Base-by-base conservation (phyloP, 139 green algal species). In the Nannochloris sp. region DNA sequence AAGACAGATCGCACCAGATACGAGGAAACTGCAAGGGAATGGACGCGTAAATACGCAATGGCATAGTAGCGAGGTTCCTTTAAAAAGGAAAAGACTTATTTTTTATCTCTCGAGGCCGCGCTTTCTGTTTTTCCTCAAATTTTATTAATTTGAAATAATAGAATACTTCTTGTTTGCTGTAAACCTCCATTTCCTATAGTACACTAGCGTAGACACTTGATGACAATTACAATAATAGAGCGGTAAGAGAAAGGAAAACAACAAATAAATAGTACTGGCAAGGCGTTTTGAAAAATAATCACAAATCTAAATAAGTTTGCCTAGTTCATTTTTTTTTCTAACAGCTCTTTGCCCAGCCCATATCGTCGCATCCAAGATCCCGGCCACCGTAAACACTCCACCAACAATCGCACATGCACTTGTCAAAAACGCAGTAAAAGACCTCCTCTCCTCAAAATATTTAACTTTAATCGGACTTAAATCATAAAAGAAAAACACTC, bases 401-500 rank as follows among this genome's bases (percentile, higher is more conserved):
- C 94, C 94, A 23, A 99, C 79, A 42, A 99, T 98, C 42, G 94
- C 94, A 61, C 89, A 97, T 3, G 95, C 83, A 24, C 72, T 88
- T 27, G 94, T 97, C 3, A 98, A 45, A 61, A 98, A 99, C 47
- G 91, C 73, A 30, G 95, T 60, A 66, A 98, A 95, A 7, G 82
- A 90, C 7, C 75, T 74, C 8, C 71, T 68, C 34, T 83, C 36
- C 82, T 97, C 89, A 19, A 67, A 69, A 62, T 90, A 90, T 9
- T 65, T 67, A 0, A 90, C 89, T 80, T 95, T 95, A 73, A 99
- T 95, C 37, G 94, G 90, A 0, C 86, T 95, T 4, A 97, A 79
- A 65, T 99, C 94, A 54, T 98, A 98, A 74, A 96, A 99, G 68
- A 99, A 92, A 65, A 98, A 99, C 0, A 98, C 82, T 36, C 94